Conservation (phyloP, 2,329 filamentous ascomycete genomes). For the Zymoseptoria passerinii region DNA sequence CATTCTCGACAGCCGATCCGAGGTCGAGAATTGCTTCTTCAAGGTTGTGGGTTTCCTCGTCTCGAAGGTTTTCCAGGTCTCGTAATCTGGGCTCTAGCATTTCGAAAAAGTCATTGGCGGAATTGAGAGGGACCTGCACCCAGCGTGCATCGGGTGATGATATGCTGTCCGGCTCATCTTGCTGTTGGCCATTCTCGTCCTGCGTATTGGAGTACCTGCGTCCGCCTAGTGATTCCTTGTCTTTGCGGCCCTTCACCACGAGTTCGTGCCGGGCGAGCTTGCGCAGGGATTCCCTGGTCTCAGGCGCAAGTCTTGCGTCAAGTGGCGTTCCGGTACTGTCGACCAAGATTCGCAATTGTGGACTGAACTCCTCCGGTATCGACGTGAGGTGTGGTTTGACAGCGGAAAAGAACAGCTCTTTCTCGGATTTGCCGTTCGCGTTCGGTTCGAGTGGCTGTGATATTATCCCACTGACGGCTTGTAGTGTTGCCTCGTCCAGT, state of each 20-base stretch:
- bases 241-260: constrained; percentile 29
- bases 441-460: constrained; percentile 7
- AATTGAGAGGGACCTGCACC: constrained; percentile 68
- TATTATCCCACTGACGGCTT: constrained; percentile 49
- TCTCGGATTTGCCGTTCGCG: constrained; percentile 4
- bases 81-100: constrained; percentile 64
- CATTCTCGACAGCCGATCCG: constrained; percentile 54
- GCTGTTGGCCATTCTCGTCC: not conserved
- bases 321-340: constrained; percentile 59
- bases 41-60: constrained; percentile 56
- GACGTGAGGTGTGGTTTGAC: constrained; percentile 15
- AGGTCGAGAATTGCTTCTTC: constrained; percentile 55
- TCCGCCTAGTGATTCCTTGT: constrained; percentile 11
- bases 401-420: constrained; percentile 18
- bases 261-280: constrained; percentile 47
- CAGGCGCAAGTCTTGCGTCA: constrained; percentile 58
- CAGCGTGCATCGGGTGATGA: constrained; percentile 21
- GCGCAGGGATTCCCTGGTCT: constrained; percentile 57
- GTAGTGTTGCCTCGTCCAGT: constrained; percentile 62
- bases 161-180: constrained; percentile 1
- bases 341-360: constrained; percentile 62
- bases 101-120: constrained; percentile 72
- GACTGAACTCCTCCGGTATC: constrained; percentile 44
- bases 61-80: constrained; percentile 60
- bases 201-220: not conserved